These are phyloP conservation scores for Candida sp. DNA, from an alignment of 1,139 yeast species.

Conservation along the genomic window DNA sequence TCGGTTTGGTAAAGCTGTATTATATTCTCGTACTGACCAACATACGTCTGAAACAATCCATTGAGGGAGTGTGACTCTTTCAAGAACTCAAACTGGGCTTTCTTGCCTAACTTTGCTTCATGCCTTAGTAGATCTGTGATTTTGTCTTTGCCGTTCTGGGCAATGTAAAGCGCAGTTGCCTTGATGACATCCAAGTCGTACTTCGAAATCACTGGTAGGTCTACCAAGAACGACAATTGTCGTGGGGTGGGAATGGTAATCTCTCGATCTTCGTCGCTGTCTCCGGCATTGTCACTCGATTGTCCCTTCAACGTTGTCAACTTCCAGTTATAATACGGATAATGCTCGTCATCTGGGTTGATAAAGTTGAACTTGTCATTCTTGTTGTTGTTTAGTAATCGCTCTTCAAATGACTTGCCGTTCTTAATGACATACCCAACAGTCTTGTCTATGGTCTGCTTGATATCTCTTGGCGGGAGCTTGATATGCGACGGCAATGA, in stretches of 20 bases:
- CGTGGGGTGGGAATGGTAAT: slow-evolving; percentile 15
- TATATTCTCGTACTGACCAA: slow-evolving; percentile 59
- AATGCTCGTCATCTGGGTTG: slow-evolving; percentile 53
- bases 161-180: slow-evolving; percentile 72
- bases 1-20: slow-evolving; percentile 20
- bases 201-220: slow-evolving; percentile 60
- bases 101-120: slow-evolving; percentile 37
- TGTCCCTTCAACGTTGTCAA: slow-evolving; percentile 3
- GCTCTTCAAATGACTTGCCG: slow-evolving; percentile 67
- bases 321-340: slow-evolving; percentile 58
- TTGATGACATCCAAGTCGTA: slow-evolving; percentile 74
- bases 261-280: slow-evolving; percentile 4
- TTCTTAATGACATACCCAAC: slow-evolving; percentile 72
- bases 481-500: slow-evolving; percentile 42
- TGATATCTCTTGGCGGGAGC: slow-evolving; percentile 62
- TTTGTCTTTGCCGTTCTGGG: slow-evolving; percentile 55
- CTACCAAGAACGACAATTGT: slow-evolving; percentile 49
- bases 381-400: slow-evolving; percentile 52
- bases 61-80: slow-evolving; percentile 65
- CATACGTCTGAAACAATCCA: slow-evolving; percentile 50
- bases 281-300: not conserved
- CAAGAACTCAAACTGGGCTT: slow-evolving; percentile 73
- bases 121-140: slow-evolving; percentile 38
- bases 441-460: slow-evolving; percentile 69
- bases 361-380: slow-evolving; percentile 69